Percentiles rank a stretch among this genome's conserved stretches.
Evolutionary conservation across 306 rosid species (phyloP).

Genomic region (Rosa rugosa): DNA sequence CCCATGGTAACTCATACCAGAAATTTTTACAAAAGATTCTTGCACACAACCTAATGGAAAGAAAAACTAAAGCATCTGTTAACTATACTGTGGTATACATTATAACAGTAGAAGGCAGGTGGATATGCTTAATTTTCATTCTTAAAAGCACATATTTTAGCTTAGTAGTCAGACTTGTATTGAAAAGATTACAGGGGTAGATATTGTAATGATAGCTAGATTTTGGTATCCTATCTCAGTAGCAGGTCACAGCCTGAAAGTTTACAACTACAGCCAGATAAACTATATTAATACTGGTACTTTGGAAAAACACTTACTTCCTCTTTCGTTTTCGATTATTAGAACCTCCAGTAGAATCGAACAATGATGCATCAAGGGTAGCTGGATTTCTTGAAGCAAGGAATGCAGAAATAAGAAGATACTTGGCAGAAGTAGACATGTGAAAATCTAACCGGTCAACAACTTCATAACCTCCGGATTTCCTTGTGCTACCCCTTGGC

Average conservation of each 20-base stretch:
- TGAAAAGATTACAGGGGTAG: not conserved
- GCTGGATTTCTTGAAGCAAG: slow-evolving; percentile 98
- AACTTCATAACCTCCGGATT: slow-evolving; percentile 46
- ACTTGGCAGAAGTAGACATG: slow-evolving; percentile 85
- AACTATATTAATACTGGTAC: not conserved
- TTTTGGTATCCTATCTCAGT: not conserved
- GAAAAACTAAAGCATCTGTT: slow-evolving; percentile 13
- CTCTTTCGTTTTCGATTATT: slow-evolving; percentile 71
- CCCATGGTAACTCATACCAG: not conserved
- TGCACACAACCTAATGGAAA: slow-evolving; percentile 3
- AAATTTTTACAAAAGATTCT: not conserved
- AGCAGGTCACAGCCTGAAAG: not conserved
- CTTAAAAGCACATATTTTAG: not conserved
- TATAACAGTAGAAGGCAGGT: not conserved
- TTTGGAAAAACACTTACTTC: slow-evolving; percentile 51
- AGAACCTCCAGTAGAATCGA: slow-evolving; percentile 84
- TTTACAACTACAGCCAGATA: not conserved
- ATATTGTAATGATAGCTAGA: not conserved
- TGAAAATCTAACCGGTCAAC: slow-evolving; percentile 65
- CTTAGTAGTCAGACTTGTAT: slow-evolving; percentile 7
- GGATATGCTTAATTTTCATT: not conserved
- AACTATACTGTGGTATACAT: not conserved
- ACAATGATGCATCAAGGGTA: slow-evolving; percentile 90
- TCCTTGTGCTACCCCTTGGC: slow-evolving; percentile 44
- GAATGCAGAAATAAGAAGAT: slow-evolving; percentile 91